Evolutionary conservation across 805 yeast genomes (phyloP).

Genomic region (Grigorovia humatica): DNA sequence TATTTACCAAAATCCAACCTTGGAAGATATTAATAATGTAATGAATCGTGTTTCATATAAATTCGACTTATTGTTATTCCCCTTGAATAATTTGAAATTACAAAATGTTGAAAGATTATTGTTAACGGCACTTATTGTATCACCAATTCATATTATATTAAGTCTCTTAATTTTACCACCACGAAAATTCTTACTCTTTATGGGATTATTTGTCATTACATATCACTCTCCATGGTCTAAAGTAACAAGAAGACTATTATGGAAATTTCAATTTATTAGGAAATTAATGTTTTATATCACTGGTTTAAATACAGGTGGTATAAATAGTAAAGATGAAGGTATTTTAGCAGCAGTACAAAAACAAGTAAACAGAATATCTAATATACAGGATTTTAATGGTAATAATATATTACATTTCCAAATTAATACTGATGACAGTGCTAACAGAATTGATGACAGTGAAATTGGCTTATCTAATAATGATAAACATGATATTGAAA

Average conservation of each 20-base stretch:
- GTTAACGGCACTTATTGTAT: conserved; percentile 73
- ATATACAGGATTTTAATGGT: background rate
- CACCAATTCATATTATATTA: conserved; percentile 71
- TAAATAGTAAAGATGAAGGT: conserved; percentile 28
- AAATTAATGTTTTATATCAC: conserved; percentile 70
- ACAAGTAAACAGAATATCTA: conserved; percentile 26
- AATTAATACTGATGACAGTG: conserved; percentile 15
- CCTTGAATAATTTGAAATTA: conserved; percentile 70
- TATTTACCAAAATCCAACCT: conserved; percentile 53
- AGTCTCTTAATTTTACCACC: conserved; percentile 65
- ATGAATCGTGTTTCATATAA: conserved; percentile 66
- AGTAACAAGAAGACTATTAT: conserved; percentile 70
- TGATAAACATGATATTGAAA: conserved; percentile 10
- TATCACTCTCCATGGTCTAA: conserved; percentile 83
- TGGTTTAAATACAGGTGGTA: conserved; percentile 66
- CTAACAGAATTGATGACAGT: background rate
- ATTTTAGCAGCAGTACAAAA: conserved; percentile 34
- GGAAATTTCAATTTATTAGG: conserved; percentile 71
- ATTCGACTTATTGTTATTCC: conserved; percentile 66
- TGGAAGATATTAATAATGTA: conserved; percentile 76
- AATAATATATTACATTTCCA: conserved; percentile 18
- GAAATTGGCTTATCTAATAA: conserved; percentile 7
- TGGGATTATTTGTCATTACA: conserved; percentile 55
- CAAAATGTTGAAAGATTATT: conserved; percentile 71
- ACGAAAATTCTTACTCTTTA: conserved; percentile 46